Evolutionary conservation across 805 yeast species (phyloP).

Genomic region (Starmera quercuum): DNA sequence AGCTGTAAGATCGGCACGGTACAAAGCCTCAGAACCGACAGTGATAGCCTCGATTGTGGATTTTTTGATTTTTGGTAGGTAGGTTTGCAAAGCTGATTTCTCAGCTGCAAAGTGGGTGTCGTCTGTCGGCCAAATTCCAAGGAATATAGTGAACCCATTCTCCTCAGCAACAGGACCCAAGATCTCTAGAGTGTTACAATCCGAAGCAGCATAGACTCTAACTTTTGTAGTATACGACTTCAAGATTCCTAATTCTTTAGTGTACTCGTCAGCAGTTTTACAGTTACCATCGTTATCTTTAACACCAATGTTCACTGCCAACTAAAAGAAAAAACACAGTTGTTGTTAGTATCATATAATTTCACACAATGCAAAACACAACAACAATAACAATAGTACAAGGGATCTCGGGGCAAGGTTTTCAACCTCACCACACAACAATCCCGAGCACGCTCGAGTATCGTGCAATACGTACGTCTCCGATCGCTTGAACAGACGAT

Average conservation of each 20-base stretch:
- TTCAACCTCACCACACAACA: too few species aligned
- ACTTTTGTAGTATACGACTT: constrained; percentile 54
- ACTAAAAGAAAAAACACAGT: constrained; percentile 22
- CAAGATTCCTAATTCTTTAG: constrained; percentile 55
- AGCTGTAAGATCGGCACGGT: constrained; percentile 83
- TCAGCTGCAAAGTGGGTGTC: constrained; percentile 70
- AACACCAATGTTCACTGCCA: constrained; percentile 86
- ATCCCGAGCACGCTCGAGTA: constrained; percentile 8
- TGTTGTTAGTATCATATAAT: constrained; percentile 2
- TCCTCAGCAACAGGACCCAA: constrained; percentile 83
- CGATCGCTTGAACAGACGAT: constrained; percentile 48
- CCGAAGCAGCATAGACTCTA: constrained; percentile 88
- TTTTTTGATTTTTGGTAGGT: constrained; percentile 67
- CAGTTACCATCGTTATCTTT: constrained; percentile 68
- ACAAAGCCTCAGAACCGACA: constrained; percentile 94
- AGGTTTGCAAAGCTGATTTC: constrained; percentile 57
- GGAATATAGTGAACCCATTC: constrained; percentile 66
- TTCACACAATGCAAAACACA: too few species aligned
- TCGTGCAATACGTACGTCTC: constrained; percentile 31
- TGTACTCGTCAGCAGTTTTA: constrained; percentile 66
- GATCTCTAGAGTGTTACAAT: constrained; percentile 80
- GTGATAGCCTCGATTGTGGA: constrained; percentile 67
- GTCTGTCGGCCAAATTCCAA: constrained; percentile 95
- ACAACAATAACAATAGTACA: not conserved
- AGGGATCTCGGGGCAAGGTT: not conserved